phyloP scores from a whole-genome alignment of 345 rosid genomes.

The Xanthoceras sorbifolium region DNA sequence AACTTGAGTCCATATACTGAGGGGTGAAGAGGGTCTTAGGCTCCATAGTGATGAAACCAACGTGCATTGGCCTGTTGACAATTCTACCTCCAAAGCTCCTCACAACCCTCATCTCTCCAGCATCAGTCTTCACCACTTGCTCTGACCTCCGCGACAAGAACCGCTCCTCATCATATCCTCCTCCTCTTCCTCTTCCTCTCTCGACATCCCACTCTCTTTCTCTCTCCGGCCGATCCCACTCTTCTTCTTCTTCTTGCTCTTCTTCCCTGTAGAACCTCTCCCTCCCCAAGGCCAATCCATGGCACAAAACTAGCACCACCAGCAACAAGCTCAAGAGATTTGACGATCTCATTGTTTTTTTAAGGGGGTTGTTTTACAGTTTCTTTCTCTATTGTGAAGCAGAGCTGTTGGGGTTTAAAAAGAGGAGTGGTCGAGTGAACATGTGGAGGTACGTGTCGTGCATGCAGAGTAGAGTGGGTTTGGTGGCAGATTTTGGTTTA shows the following conservation, averaged over 20 bases:
- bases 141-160: conserved; percentile 60
- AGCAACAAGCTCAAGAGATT: conserved; percentile 30
- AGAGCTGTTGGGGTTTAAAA: conserved; percentile 19
- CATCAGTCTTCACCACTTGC: conserved; percentile 70
- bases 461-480: conserved; percentile 32
- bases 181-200: conserved; percentile 10
- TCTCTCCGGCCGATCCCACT: not conserved
- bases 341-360: conserved; percentile 26
- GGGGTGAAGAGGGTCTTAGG: conserved; percentile 77
- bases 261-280: conserved; percentile 11
- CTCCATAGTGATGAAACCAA: conserved; percentile 89
- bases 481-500: conserved; percentile 31
- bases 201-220: not conserved
- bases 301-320: conserved; percentile 31
- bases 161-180: conserved; percentile 16
- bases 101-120: conserved; percentile 70
- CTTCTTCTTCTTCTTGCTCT: conserved; percentile 26
- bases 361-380: too few relatives aligned
- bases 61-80: conserved; percentile 59
- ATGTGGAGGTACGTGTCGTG: conserved; percentile 29
- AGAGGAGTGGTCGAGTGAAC: conserved; percentile 11
- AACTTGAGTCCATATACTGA: conserved; percentile 74
- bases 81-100: conserved; percentile 45
- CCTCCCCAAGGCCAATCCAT: conserved; percentile 40
- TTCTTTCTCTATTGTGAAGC: not conserved